Conservation (phyloP, 225 moss, liverwort and hornwort species). For the Marchantia paleacea region DNA sequence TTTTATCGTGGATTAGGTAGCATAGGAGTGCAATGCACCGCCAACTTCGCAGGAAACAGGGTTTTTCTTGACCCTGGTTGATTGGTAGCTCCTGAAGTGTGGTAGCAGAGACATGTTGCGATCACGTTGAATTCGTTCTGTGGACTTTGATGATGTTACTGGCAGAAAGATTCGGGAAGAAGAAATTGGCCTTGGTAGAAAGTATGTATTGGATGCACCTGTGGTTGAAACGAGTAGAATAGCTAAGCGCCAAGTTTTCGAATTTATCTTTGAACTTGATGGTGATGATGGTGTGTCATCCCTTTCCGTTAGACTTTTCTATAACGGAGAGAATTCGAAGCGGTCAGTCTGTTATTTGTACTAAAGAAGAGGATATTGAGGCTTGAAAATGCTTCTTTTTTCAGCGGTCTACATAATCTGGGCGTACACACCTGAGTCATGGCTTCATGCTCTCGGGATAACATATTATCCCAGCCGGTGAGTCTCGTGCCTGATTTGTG, state of each 20-base stretch:
- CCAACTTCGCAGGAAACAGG: background rate
- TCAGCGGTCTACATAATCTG: constrained; percentile 72
- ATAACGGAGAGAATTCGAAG: background rate
- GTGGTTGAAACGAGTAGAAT: background rate
- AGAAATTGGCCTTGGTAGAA: too few species aligned
- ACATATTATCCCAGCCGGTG: constrained; percentile 89
- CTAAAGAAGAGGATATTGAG: background rate
- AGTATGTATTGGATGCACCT: background rate
- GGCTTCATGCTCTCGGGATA: constrained; percentile 81
- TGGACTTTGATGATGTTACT: background rate
- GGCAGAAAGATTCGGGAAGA: too few species aligned
- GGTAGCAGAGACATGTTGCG: background rate
- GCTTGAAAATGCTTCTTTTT: constrained; percentile 14
- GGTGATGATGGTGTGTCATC: background rate
- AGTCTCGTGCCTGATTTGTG: constrained; percentile 3
- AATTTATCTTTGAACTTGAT: background rate
- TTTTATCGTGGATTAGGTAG: background rate
- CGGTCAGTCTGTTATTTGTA: background rate
- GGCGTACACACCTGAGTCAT: constrained; percentile 88
- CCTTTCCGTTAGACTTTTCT: background rate
- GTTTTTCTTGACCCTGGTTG: background rate
- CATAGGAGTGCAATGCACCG: too few species aligned
- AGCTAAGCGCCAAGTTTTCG: background rate
- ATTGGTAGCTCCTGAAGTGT: background rate
- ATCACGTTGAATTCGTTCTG: background rate